Evolutionary conservation across 495 filamentous ascomycete genomes (phyloP).

Genomic region (Pseudevernia furfuracea): DNA sequence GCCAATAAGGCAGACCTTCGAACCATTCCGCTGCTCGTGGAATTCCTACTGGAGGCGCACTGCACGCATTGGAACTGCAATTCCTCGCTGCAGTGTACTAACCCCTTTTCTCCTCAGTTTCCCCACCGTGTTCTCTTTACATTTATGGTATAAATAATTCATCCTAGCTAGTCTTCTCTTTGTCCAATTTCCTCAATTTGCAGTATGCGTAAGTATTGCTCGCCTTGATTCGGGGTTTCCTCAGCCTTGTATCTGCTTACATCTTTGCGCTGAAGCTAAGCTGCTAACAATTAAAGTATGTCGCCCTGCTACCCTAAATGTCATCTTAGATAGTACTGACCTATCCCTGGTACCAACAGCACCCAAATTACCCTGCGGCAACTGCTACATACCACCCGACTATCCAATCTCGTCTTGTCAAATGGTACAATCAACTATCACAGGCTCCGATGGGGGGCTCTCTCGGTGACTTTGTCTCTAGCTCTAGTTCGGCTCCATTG

Average conservation of each 20-base stretch:
- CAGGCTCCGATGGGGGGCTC: neutral
- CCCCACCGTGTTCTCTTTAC: neutral
- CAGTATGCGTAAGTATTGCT: neutral
- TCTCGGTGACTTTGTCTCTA: neutral
- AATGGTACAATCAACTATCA: neutral
- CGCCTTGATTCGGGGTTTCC: neutral
- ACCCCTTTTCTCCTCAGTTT: neutral
- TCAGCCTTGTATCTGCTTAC: neutral
- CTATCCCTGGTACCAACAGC: neutral
- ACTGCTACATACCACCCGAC: neutral
- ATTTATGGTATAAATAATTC: neutral
- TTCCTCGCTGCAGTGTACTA: neutral
- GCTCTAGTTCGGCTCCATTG: neutral
- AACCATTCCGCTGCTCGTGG: too few relatives aligned
- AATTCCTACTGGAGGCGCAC: neutral
- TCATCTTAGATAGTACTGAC: neutral
- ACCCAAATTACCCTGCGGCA: neutral
- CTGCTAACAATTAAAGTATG: neutral
- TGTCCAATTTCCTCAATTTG: neutral
- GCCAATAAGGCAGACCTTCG: too few relatives aligned
- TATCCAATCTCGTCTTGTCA: neutral
- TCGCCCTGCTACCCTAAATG: neutral
- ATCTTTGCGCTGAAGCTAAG: neutral
- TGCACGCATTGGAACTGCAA: too few relatives aligned
- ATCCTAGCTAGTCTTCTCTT: neutral